Conservation (phyloP, 176 grass and related monocot genomes). For the Tillandsia leiboldiana region DNA sequence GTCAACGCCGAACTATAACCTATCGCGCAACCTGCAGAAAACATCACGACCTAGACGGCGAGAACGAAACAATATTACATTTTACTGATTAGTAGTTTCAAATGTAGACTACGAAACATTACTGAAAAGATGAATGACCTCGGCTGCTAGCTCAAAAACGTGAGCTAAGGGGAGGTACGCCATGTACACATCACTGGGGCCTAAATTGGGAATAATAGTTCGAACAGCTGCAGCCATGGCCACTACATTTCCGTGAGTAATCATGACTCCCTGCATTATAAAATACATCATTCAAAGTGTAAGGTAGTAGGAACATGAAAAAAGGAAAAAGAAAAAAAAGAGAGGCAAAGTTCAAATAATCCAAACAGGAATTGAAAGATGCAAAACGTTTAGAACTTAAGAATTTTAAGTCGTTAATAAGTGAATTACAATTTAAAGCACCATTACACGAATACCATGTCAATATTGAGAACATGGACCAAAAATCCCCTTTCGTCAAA, state of each 20-base stretch:
- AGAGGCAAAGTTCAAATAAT: too few species aligned
- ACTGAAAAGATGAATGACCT: constrained; percentile 35
- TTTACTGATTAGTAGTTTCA: background rate
- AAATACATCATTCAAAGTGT: constrained; percentile 11
- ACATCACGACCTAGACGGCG: constrained; percentile 53
- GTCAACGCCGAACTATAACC: constrained; percentile 71
- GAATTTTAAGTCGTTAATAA: too few species aligned
- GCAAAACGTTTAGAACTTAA: too few species aligned
- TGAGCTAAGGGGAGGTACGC: constrained; percentile 84
- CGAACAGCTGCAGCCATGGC: constrained; percentile 57
- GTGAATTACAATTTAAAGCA: too few species aligned
- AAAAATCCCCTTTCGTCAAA: too few species aligned
- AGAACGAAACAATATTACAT: constrained; percentile 22
- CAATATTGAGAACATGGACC: too few species aligned
- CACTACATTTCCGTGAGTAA: constrained; percentile 80
- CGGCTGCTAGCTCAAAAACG: constrained; percentile 77
- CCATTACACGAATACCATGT: too few species aligned
- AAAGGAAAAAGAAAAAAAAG: background rate
- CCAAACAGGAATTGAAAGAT: too few species aligned
- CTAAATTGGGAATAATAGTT: constrained; percentile 64
- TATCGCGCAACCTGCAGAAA: constrained; percentile 62
- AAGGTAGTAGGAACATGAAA: background rate
- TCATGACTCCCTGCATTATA: constrained; percentile 72
- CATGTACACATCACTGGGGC: constrained; percentile 52
- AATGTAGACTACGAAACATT: constrained; percentile 6